These are phyloP conservation scores for Diutina neorugosa DNA, from an alignment of 1,139 yeast genomes.

Conservation along the genomic window DNA sequence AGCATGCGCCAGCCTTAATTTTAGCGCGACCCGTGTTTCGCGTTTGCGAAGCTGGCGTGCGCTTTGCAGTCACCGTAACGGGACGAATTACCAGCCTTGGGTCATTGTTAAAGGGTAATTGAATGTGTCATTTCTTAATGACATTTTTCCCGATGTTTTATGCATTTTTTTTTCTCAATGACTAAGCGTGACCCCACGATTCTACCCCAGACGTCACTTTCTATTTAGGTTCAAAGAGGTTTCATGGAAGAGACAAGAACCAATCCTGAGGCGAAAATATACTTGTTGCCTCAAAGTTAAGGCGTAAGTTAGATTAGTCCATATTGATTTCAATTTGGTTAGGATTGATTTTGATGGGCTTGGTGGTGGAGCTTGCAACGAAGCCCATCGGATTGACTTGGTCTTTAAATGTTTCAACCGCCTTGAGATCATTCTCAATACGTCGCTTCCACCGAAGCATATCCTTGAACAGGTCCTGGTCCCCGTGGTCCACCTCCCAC, in stretches of 20 bases:
- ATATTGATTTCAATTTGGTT: constrained; percentile 48
- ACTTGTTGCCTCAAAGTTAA: neutral
- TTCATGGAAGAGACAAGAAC: neutral
- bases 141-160: too few species aligned
- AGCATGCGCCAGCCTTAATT: too few species aligned
- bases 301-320: constrained; percentile 15
- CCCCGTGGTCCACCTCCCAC: constrained; percentile 63
- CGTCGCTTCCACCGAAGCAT: constrained; percentile 55
- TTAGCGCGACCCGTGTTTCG: too few species aligned
- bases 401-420: constrained; percentile 14
- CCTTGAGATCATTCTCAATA: constrained; percentile 20
- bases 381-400: constrained; percentile 41
- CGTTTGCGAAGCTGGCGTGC: too few species aligned
- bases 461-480: constrained; percentile 59
- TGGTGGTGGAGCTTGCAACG: constrained; percentile 26
- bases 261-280: neutral
- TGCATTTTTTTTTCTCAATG: too few species aligned
- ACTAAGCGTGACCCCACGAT: too few species aligned
- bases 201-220: neutral
- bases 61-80: too few species aligned
- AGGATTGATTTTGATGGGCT: constrained; percentile 28
- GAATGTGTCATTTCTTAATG: too few species aligned
- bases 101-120: too few species aligned
- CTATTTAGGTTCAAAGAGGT: neutral
- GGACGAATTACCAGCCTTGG: too few species aligned